Percentiles rank a stretch among this genome's conserved stretches.
Conservation (phyloP, 1,139 yeast species). For the Yamadazyma dendronema region DNA sequence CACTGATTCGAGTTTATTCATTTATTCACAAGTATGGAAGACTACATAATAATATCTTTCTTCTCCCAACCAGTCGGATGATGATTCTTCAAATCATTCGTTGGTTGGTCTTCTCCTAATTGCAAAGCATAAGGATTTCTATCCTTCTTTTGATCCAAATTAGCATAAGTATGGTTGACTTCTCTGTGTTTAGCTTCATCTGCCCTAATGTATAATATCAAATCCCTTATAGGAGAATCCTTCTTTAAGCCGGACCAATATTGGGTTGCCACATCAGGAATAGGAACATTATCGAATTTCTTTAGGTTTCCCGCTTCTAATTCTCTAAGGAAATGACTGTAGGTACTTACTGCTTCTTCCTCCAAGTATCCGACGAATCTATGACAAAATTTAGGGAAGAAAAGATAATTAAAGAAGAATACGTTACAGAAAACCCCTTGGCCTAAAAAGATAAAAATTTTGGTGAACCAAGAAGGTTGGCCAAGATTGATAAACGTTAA, state of each 20-base stretch:
- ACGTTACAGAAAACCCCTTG: slow-evolving; percentile 67
- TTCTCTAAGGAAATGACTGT: slow-evolving; percentile 56
- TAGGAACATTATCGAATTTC: slow-evolving; percentile 39
- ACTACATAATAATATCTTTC: slow-evolving; percentile 38
- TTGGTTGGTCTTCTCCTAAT: slow-evolving; percentile 54
- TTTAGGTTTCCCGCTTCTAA: slow-evolving; percentile 55
- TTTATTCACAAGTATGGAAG: neutral
- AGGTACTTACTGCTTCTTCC: slow-evolving; percentile 76
- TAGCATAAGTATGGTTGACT: slow-evolving; percentile 75
- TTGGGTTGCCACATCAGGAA: slow-evolving; percentile 59
- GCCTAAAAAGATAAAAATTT: slow-evolving; percentile 55
- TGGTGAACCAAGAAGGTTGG: slow-evolving; percentile 61
- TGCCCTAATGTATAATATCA: slow-evolving; percentile 54
- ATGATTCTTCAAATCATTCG: slow-evolving; percentile 45
- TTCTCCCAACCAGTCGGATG: slow-evolving; percentile 65
- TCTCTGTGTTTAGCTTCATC: slow-evolving; percentile 79
- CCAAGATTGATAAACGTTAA: slow-evolving; percentile 68
- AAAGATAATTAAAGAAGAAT: slow-evolving; percentile 60
- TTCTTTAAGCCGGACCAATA: slow-evolving; percentile 58
- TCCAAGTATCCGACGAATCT: slow-evolving; percentile 78
- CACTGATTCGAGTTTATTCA: slow-evolving; percentile 22
- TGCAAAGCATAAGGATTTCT: slow-evolving; percentile 68
- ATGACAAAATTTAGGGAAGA: slow-evolving; percentile 66
- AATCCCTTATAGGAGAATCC: slow-evolving; percentile 56
- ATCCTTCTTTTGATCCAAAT: slow-evolving; percentile 51